phyloP scores from a whole-genome alignment of 1,284 basidiomycete genomes.

The Moniliella sp. region DNA sequence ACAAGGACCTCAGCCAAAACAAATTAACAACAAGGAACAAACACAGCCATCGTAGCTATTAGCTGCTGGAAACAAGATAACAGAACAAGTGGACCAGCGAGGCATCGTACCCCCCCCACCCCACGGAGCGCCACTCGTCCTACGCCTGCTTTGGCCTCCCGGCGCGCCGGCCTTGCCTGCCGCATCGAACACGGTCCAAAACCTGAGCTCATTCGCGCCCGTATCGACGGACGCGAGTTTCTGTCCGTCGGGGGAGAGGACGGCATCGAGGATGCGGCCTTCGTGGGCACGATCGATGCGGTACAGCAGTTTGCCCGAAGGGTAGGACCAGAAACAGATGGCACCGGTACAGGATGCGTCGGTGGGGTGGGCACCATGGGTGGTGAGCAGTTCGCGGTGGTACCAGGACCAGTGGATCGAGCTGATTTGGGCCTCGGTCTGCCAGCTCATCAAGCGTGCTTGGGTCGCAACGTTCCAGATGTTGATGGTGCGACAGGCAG shows the following conservation, averaged over 20 bases:
- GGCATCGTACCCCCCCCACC: too few relatives aligned
- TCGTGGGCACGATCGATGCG: constrained; percentile 25
- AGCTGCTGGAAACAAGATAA: too few relatives aligned
- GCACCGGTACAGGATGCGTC: constrained; percentile 15
- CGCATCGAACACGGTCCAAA: constrained; percentile 28
- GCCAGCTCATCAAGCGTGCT: constrained; percentile 23
- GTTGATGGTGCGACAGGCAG: constrained; percentile 77
- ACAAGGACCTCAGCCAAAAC: too few relatives aligned
- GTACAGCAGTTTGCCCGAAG: constrained; percentile 14
- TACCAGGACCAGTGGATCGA: constrained; percentile 71
- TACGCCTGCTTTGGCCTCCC: too few relatives aligned
- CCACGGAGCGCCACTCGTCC: too few relatives aligned
- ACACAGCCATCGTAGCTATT: too few relatives aligned
- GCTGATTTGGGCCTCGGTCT: constrained; percentile 55
- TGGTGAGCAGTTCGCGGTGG: constrained; percentile 70
- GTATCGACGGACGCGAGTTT: constrained; percentile 17
- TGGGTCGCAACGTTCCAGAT: constrained; percentile 45
- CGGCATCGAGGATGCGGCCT: constrained; percentile 13
- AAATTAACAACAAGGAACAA: too few relatives aligned
- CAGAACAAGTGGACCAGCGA: too few relatives aligned
- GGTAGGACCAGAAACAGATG: constrained; percentile 27
- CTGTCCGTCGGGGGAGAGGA: constrained; percentile 26
- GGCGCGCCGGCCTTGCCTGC: too few relatives aligned
- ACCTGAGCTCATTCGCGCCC: constrained; percentile 28
- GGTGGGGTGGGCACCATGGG: constrained; percentile 47